Evolutionary conservation across 306 rosid species (phyloP).

Genomic region (Elaeagnus macrophylla): DNA sequence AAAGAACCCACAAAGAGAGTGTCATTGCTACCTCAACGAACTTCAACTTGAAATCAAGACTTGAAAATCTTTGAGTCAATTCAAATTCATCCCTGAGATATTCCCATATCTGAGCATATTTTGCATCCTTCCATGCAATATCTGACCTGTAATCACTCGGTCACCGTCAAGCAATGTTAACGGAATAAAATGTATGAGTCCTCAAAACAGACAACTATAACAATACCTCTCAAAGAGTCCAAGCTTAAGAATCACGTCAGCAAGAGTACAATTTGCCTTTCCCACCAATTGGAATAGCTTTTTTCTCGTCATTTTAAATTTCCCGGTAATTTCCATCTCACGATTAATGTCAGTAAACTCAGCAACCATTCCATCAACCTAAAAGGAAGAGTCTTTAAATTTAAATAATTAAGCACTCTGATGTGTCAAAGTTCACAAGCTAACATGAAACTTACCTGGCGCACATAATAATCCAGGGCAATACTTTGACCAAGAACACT

Average conservation of each 20-base stretch:
- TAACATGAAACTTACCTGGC: slow-evolving; percentile 55
- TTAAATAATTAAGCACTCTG: slow-evolving; percentile 12
- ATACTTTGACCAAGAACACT: slow-evolving; percentile 97
- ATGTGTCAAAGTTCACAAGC: slow-evolving; percentile 16
- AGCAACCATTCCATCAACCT: slow-evolving; percentile 99
- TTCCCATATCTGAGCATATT: slow-evolving; percentile 99
- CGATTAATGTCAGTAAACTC: slow-evolving; percentile 97
- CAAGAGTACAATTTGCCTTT: slow-evolving; percentile 96
- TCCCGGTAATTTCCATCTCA: slow-evolving; percentile 94
- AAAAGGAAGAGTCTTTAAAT: slow-evolving; percentile 7
- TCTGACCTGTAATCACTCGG: slow-evolving; percentile 52
- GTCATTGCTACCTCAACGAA: slow-evolving; percentile 68
- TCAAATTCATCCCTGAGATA: slow-evolving; percentile 94
- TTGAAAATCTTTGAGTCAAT: slow-evolving; percentile 50
- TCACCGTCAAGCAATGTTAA: not conserved
- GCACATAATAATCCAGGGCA: slow-evolving; percentile 92
- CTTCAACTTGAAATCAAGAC: slow-evolving; percentile 95
- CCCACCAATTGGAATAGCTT: slow-evolving; percentile 96
- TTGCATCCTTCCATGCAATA: slow-evolving; percentile 99
- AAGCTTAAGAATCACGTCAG: slow-evolving; percentile 93
- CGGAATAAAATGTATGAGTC: not conserved
- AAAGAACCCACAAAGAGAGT: slow-evolving; percentile 1
- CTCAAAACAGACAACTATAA: slow-evolving; percentile 8
- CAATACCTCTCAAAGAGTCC: slow-evolving; percentile 92
- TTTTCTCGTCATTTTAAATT: slow-evolving; percentile 91